Percentiles rank a stretch among this genome's conserved stretches.
phyloP scores from a whole-genome alignment of 768 basidiomycete genomes.

The Russula griseocarnosa region DNA sequence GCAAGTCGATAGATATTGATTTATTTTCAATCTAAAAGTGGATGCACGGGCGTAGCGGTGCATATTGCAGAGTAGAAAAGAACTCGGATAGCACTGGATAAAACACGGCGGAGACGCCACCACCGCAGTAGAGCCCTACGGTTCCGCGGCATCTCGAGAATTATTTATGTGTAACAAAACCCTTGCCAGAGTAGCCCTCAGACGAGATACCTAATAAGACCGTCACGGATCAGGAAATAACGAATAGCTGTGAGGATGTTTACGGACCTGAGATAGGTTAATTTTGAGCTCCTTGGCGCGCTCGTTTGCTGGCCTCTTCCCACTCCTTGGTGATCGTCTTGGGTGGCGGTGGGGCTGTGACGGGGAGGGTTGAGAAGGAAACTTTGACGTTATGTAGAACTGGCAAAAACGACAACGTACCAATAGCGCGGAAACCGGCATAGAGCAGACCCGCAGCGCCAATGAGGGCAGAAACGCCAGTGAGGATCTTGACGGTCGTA shows the following conservation, averaged over 20 bases:
- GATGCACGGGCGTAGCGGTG: not conserved
- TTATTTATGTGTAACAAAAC: constrained; percentile 55
- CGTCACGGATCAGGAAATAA: not conserved
- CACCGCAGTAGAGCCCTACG: not conserved
- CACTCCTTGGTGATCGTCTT: constrained; percentile 85
- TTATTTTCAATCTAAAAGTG: constrained; percentile 14
- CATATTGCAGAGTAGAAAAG: not conserved
- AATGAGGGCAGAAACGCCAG: constrained; percentile 54
- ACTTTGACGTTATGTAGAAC: not conserved
- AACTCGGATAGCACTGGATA: not conserved
- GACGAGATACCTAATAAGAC: constrained; percentile 69
- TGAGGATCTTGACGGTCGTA: constrained; percentile 62
- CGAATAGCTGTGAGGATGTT: not conserved
- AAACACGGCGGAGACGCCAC: constrained; percentile 4
- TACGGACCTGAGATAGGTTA: constrained; percentile 80
- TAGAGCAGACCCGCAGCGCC: constrained; percentile 55
- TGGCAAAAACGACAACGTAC: constrained; percentile 44
- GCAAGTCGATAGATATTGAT: not conserved
- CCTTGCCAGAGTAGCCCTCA: constrained; percentile 83
- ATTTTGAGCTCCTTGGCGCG: constrained; percentile 76
- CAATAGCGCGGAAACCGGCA: constrained; percentile 45
- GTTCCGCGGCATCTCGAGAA: not conserved
- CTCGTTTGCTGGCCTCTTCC: constrained; percentile 88
- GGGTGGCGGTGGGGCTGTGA: constrained; percentile 64
- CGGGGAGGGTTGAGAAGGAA: not conserved